Percentiles rank a stretch among this genome's conserved stretches.
Evolutionary conservation across 345 rosid genomes (phyloP).

Genomic region (Anastatica hierochuntica): DNA sequence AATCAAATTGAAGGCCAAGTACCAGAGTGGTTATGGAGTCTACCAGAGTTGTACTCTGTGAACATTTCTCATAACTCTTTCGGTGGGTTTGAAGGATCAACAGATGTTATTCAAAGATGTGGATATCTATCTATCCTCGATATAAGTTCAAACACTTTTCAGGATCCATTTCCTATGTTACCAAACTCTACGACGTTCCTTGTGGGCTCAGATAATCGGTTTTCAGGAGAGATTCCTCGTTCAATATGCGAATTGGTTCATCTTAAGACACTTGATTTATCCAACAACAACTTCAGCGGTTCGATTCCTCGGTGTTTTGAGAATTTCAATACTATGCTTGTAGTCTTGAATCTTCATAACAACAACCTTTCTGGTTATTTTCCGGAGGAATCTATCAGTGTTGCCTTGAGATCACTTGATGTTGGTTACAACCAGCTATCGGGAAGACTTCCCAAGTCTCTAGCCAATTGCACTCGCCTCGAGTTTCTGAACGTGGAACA

Average conservation of each 20-base stretch:
- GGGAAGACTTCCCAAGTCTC: slow-evolving; percentile 31
- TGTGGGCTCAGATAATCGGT: not conserved
- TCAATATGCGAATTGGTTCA: not conserved
- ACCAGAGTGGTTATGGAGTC: slow-evolving; percentile 7
- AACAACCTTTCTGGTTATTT: slow-evolving; percentile 17
- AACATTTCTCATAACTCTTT: slow-evolving; percentile 12
- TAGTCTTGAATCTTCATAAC: slow-evolving; percentile 2
- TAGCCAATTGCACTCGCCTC: slow-evolving; percentile 24
- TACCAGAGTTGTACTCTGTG: not conserved
- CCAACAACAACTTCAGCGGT: slow-evolving; percentile 26
- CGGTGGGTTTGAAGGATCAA: not conserved
- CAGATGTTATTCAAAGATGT: too few species aligned
- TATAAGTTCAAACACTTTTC: not conserved
- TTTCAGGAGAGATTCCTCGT: slow-evolving; percentile 10
- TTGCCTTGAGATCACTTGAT: too few species aligned
- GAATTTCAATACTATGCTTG: too few species aligned
- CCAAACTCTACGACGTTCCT: too few species aligned
- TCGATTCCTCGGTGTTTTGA: slow-evolving; percentile 18
- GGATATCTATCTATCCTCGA: too few species aligned
- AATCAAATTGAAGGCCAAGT: too few species aligned
- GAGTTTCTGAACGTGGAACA: slow-evolving; percentile 37
- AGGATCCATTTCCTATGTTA: not conserved
- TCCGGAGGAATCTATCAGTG: too few species aligned
- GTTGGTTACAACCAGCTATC: slow-evolving; percentile 10
- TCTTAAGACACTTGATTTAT: slow-evolving; percentile 12